Base-by-base conservation (phyloP, 179 eudicot species). In the Beta macrorhiza region DNA sequence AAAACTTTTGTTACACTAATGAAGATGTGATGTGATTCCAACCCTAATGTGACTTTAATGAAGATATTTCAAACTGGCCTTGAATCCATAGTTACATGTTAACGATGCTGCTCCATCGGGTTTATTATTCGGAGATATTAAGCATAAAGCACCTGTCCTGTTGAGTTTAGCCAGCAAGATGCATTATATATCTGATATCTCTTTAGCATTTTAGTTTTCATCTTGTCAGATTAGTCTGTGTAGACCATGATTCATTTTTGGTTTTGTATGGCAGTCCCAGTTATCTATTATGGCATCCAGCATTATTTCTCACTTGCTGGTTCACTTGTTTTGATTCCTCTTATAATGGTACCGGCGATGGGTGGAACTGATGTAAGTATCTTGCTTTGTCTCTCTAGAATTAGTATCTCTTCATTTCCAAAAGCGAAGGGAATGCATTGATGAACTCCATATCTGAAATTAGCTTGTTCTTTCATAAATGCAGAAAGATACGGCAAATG, bases 331-430 rank as follows among this genome's bases (percentile, higher is more conserved):
- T 88, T 96, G 80, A 86, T 91, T 77, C 99, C 99, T 80, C 81
- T 87, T 51, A 79, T 96, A 71, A 85, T 90, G 80, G 98, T 96
- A 64, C 99, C 99, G 64, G 85, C 88, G 69, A 96, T 96, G 98
- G 99, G 99, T 25, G 99, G 99, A 82, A 90, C 90, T 83, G 98
- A 96, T 87, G 99, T 96, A 86, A 91, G 97, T 67, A 72, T 76
- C n/a, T 45, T 56, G 53, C 72, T 81, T 75, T 49, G 19, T 61
- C 25, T 75, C 8, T 53, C 37, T 61, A 45, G 25, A 16, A 17
- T 65, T 47, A 9, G 10, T 61, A 3, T 12, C 4, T 72, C 37
- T 15, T 75, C 17, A 47, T 47, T 71, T 25, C 49, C 44, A 44
- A 63, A 47, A n/a, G 74, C 63, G 69, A 65, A 70, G 22, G 70